Base-by-base conservation (phyloP, 257 asterid species). In the Datura wrightii region DNA sequence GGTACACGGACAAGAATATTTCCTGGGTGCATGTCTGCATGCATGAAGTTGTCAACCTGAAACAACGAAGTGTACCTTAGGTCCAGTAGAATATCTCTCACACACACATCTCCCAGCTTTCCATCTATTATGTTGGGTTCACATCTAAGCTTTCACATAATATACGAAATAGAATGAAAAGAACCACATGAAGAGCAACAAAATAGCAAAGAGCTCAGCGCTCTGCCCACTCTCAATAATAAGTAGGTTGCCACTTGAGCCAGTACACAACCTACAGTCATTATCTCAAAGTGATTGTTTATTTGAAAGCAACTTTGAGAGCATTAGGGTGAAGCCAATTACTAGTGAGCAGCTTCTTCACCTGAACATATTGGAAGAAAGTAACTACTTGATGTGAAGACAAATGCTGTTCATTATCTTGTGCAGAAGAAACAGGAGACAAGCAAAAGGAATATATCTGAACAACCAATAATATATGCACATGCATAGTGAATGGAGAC, bases 1-100 rank as follows among this genome's bases (percentile, higher is more conserved):
- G 88, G 76, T 34, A 87, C 90, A 41, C 98, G 97, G 44, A 94
- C 98, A 79, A 94, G 95, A 88, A 94, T 93, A 90, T 94, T 94
- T 82, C 98, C 98, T 18, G 98, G 98, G 85, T 94, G 98, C 98
- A 94, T 92, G 84, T 94, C 98, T 16, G 98, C 98, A 84, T 94
- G 98, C 85, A 94, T 91, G 66, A 94, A 92, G 87, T 94, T 94
- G 92, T 94, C 98, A 46, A 94, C 98, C 98, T 92, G 92, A 83
- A 87, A 66, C 65, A 58, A 83, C 44, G 83, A 83, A 70, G 63
- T 34, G 62, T 15, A 46, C 42, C 54, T 41, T 44, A 82, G 54
- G 39, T n/a, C 19, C 44, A 54, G 10, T 2, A 14, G n/a, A 76
- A 50, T 41, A 41, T 31, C 31, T 19, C 42, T 3, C 14, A 24